These are phyloP conservation scores for Nemania abortiva DNA, from an alignment of 2,329 filamentous ascomycete species.

Conservation along the genomic window DNA sequence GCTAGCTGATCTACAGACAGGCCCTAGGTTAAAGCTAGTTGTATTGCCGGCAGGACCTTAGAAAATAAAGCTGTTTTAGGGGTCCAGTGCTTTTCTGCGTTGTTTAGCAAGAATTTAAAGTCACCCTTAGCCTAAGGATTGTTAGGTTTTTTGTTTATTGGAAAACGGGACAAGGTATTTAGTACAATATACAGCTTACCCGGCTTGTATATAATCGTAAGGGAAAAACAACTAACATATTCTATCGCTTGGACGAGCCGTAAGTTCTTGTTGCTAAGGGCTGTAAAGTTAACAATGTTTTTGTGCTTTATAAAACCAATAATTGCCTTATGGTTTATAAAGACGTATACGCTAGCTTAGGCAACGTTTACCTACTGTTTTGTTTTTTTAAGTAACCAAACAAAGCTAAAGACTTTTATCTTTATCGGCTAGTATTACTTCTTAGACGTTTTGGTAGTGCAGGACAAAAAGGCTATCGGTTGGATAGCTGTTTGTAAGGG, in stretches of 20 bases:
- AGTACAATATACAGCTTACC: not conserved
- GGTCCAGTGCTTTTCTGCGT: not conserved
- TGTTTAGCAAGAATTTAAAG: not conserved
- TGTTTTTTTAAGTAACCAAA: not conserved
- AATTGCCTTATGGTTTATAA: constrained; percentile 10
- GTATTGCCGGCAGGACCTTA: too few relatives aligned
- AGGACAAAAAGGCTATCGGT: not conserved
- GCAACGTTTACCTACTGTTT: not conserved
- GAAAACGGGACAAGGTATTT: not conserved
- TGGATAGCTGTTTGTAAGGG: not conserved
- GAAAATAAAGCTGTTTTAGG: too few relatives aligned
- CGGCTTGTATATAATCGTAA: not conserved
- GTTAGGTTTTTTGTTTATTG: not conserved
- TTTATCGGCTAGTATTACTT: not conserved
- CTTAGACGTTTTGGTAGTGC: not conserved
- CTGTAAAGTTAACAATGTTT: constrained; percentile 10
- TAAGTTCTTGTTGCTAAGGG: not conserved
- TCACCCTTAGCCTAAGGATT: not conserved
- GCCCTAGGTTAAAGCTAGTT: too few relatives aligned
- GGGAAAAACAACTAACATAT: not conserved
- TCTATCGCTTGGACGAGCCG: not conserved
- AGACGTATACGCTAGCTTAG: not conserved
- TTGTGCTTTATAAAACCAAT: not conserved
- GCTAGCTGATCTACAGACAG: too few relatives aligned
- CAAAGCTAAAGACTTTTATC: constrained; percentile 3